Conservation (phyloP, 192 early-diverging fungal genomes). For the Coemansia reversa region DNA sequence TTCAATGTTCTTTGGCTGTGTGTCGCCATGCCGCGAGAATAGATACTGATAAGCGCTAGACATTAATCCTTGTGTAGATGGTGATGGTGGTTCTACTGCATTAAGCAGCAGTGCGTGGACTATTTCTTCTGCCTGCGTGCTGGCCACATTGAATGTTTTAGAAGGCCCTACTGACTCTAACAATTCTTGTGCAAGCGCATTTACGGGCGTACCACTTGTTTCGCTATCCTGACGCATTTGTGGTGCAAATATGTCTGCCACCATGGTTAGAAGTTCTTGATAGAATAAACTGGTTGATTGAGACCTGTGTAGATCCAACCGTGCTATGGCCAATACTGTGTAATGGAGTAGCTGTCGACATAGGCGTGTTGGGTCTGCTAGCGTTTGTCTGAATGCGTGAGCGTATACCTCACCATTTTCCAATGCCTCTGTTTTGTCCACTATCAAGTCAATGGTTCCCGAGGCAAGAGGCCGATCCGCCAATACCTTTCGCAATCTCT, state of each 20-base stretch:
- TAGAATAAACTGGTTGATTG: conserved; percentile 24
- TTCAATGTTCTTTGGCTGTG: conserved; percentile 24
- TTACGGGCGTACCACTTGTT: neutral
- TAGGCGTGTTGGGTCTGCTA: conserved; percentile 30
- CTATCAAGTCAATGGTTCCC: conserved; percentile 36
- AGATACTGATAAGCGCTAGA: conserved; percentile 48
- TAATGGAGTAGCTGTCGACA: conserved; percentile 43
- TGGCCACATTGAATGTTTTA: conserved; percentile 35
- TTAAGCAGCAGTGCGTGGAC: conserved; percentile 27
- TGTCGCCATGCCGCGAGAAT: conserved; percentile 33
- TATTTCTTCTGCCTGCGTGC: conserved; percentile 29
- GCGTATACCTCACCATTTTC: conserved; percentile 42
- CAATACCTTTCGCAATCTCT: conserved; percentile 26
- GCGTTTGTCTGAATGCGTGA: conserved; percentile 39
- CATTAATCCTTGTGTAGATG: conserved; percentile 34
- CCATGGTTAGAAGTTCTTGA: conserved; percentile 28
- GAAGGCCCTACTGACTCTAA: conserved; percentile 33
- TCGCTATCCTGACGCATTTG: conserved; percentile 10
- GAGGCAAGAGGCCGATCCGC: conserved; percentile 31
- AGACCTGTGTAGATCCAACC: conserved; percentile 33
- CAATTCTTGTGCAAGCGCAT: conserved; percentile 25
- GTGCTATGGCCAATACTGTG: conserved; percentile 28
- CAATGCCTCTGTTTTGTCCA: conserved; percentile 27
- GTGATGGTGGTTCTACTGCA: conserved; percentile 21
- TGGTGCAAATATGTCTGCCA: conserved; percentile 31